Conservation (phyloP, 2,329 filamentous ascomycete genomes). For the Blastomyces percursus region DNA sequence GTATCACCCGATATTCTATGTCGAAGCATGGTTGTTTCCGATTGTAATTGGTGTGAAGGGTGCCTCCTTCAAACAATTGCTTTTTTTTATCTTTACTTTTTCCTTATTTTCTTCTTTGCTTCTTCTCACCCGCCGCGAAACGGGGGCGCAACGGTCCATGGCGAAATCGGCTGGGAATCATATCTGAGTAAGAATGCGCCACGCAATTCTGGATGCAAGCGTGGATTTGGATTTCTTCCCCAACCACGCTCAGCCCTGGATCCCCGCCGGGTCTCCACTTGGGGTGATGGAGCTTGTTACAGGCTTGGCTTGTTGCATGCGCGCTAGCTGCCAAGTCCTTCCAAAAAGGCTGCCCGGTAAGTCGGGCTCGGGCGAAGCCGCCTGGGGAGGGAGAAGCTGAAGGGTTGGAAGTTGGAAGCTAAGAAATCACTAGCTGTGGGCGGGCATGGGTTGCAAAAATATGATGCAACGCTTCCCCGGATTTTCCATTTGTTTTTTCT, state of each 20-base stretch:
- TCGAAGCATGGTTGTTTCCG: not conserved
- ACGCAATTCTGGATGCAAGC: not conserved
- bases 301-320: not conserved
- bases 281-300: not conserved
- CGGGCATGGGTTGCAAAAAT: not conserved
- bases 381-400: not conserved
- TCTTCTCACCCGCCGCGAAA: not conserved
- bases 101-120: not conserved
- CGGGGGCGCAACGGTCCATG: not conserved
- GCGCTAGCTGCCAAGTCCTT: not conserved
- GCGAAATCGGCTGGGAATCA: not conserved
- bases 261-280: not conserved
- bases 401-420: not conserved
- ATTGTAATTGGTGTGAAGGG: not conserved
- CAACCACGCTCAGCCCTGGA: not conserved
- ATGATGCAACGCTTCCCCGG: not conserved
- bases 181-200: not conserved
- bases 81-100: not conserved
- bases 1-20: constrained; percentile 1
- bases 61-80: not conserved
- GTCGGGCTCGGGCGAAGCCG: not conserved
- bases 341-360: not conserved
- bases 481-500: not conserved
- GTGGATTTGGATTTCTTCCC: not conserved
- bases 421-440: not conserved